Percentiles rank a stretch among this genome's conserved stretches.
Conservation (phyloP, 176 grass and related monocot genomes). For the Rhipidocladum racemiflorum region DNA sequence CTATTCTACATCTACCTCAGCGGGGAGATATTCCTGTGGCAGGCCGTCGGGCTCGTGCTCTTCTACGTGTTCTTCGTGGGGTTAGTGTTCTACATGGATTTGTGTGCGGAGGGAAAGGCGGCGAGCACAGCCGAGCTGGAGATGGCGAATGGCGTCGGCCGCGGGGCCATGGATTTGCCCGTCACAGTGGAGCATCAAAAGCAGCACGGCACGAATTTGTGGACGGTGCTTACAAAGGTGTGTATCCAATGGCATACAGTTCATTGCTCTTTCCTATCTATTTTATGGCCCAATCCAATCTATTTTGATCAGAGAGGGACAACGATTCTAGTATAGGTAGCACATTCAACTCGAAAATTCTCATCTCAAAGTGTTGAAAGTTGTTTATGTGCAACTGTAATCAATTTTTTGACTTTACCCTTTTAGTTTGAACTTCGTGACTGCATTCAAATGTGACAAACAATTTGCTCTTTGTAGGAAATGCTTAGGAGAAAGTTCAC, state of each 20-base stretch:
- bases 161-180: slow-evolving; percentile 23
- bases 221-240: slow-evolving; percentile 57
- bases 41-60: slow-evolving; percentile 67
- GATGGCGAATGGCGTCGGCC: slow-evolving; percentile 31
- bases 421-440: background rate
- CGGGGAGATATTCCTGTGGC: slow-evolving; percentile 94
- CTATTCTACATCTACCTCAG: slow-evolving; percentile 83
- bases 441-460: background rate
- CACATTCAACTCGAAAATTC: background rate
- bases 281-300: background rate
- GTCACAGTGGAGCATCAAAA: slow-evolving; percentile 21
- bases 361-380: background rate
- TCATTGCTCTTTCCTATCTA: background rate
- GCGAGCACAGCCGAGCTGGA: slow-evolving; percentile 31
- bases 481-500: background rate
- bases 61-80: slow-evolving; percentile 91
- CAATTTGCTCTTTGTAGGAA: background rate
- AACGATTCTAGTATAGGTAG: background rate
- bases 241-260: background rate
- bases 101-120: slow-evolving; percentile 38
- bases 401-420: slow-evolving; percentile 2
- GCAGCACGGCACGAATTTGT: background rate
- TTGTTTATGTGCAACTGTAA: slow-evolving; percentile 5
- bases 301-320: background rate
- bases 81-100: slow-evolving; percentile 85